Evolutionary conservation across 75 land plant species (phyloP).

Genomic region (Pinus tabuliformis): DNA sequence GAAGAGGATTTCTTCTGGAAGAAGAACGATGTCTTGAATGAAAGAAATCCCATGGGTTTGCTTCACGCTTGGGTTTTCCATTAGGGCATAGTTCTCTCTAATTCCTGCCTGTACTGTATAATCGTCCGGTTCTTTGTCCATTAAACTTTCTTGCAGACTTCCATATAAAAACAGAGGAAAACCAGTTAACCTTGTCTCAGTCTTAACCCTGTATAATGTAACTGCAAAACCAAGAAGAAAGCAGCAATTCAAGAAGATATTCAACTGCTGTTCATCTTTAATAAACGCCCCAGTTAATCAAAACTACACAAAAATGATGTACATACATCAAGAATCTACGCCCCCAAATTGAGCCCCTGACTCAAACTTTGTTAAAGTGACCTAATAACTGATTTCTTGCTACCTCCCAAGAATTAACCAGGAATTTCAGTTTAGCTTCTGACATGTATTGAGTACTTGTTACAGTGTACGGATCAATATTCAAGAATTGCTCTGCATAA

Average conservation of each 20-base stretch:
- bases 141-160: background rate
- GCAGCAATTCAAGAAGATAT: background rate
- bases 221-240: conserved; percentile 4
- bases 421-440: background rate
- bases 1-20: conserved; percentile 46
- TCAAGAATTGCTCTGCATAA: background rate
- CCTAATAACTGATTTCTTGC: background rate
- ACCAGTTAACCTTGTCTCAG: background rate
- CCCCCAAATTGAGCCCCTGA: background rate
- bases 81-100: background rate
- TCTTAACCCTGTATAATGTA: background rate
- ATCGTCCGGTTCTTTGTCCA: background rate
- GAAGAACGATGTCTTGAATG: conserved; percentile 27
- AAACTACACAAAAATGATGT: too few species aligned
- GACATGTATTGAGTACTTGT: background rate
- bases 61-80: background rate
- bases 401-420: background rate
- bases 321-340: too few species aligned
- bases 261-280: too few species aligned
- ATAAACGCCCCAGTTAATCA: too few species aligned
- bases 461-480: background rate
- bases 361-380: background rate
- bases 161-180: background rate
- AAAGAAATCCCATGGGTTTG: background rate
- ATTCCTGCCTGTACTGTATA: background rate